Percentiles rank a stretch among this genome's conserved stretches.
phyloP scores from a whole-genome alignment of 306 rosid species.

The Trifolium fragiferum region DNA sequence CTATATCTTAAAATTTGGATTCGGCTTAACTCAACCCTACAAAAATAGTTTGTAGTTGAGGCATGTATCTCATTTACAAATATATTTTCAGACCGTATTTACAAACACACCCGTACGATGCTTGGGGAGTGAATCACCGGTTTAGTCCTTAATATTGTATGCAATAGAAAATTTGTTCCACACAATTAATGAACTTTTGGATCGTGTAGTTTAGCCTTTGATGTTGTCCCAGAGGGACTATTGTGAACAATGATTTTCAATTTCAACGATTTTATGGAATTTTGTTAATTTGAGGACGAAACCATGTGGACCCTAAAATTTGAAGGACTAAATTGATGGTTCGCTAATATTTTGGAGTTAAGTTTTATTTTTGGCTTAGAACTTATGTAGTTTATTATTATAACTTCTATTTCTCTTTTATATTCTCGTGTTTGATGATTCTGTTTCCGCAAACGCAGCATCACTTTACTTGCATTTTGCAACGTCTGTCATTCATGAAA shows the following conservation, averaged over 20 bases:
- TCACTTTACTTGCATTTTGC: conserved; percentile 85
- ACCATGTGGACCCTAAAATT: background rate
- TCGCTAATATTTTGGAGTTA: background rate
- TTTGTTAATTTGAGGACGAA: background rate
- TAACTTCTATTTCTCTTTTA: background rate
- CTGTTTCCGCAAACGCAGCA: conserved; percentile 50
- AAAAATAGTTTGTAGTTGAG: background rate
- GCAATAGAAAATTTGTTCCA: background rate
- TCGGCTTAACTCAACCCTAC: background rate
- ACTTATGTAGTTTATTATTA: background rate
- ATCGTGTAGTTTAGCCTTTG: background rate
- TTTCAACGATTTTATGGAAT: background rate
- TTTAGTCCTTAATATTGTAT: background rate
- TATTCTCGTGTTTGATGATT: conserved; percentile 30
- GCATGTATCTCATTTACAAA: background rate
- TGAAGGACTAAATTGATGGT: background rate
- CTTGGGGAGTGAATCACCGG: background rate
- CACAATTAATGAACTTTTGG: background rate
- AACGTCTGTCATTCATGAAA: conserved; percentile 77
- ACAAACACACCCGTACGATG: background rate
- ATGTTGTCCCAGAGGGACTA: background rate
- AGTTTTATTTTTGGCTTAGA: conserved; percentile 14
- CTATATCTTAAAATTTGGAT: background rate
- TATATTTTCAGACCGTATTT: background rate
- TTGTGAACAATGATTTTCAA: background rate